Evolutionary conservation across 805 yeast species (phyloP).

Genomic region (Phaffomyces thermotolerans): DNA sequence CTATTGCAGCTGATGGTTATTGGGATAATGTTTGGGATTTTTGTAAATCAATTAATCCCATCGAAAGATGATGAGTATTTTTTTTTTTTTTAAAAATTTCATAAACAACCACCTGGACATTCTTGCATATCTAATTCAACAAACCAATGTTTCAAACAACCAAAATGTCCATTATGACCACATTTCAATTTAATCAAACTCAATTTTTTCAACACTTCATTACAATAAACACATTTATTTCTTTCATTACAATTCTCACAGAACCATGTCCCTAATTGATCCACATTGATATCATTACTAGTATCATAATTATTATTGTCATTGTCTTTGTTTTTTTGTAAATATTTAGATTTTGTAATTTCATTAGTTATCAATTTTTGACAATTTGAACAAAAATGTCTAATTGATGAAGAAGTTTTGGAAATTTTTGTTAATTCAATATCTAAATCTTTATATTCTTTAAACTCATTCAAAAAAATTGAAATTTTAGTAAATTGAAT

Average conservation of each 20-base stretch:
- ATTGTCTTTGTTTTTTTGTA: constrained; percentile 8
- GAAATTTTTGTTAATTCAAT: constrained; percentile 6
- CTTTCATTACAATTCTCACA: constrained; percentile 63
- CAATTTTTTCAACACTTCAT: constrained; percentile 68
- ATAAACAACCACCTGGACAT: constrained; percentile 67
- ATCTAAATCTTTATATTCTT: constrained; percentile 13
- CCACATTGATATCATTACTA: not conserved
- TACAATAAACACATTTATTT: constrained; percentile 58
- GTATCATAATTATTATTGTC: not conserved
- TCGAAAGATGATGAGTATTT: not conserved
- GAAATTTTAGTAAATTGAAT: constrained; percentile 51
- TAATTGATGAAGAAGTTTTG: constrained; percentile 31
- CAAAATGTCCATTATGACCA: constrained; percentile 84
- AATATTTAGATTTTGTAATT: constrained; percentile 34
- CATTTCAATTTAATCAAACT: constrained; percentile 56
- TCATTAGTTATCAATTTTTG: constrained; percentile 55
- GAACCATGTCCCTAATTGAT: constrained; percentile 70
- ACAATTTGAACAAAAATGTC: constrained; percentile 59
- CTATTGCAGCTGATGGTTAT: constrained; percentile 65
- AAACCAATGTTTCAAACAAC: constrained; percentile 76
- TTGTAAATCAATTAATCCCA: constrained; percentile 26
- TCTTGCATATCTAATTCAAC: constrained; percentile 51
- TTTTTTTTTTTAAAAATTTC: too few species aligned
- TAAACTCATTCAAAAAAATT: constrained; percentile 30
- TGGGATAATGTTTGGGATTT: constrained; percentile 66